A percentile compares a stretch with the other conserved stretches of the same genome.
These are phyloP conservation scores for Rhododendron vialii DNA, from an alignment of 148 eudicot genomes.

Conservation along the genomic window DNA sequence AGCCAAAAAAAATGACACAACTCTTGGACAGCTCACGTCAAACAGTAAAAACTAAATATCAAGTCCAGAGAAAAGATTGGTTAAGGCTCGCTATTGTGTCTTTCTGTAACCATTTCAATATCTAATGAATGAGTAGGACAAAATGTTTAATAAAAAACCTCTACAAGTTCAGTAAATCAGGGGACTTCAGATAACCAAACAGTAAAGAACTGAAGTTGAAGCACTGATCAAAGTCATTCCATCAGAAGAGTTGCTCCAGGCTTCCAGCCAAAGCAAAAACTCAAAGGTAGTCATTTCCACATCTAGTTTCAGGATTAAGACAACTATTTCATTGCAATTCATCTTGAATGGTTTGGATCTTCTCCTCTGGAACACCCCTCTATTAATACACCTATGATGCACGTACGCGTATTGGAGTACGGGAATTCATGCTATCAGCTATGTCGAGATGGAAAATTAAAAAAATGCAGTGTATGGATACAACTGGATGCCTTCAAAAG, in stretches of 20 bases:
- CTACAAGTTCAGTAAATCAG: neutral
- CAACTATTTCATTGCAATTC: neutral
- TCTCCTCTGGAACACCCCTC: neutral
- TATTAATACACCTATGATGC: neutral
- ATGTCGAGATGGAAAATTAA: neutral
- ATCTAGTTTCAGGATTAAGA: neutral
- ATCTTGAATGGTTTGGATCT: neutral
- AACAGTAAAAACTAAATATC: neutral
- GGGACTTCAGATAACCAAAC: neutral
- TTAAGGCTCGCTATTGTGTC: neutral
- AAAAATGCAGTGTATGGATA: neutral
- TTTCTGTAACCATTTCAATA: constrained; percentile 3
- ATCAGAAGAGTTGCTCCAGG: neutral
- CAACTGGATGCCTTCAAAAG: neutral
- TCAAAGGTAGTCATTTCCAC: neutral
- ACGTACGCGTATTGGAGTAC: neutral
- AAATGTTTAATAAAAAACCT: neutral
- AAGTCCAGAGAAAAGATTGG: neutral
- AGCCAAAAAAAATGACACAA: neutral
- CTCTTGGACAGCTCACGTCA: neutral
- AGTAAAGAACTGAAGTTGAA: neutral
- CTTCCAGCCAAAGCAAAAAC: neutral
- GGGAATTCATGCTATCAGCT: neutral
- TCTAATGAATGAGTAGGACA: neutral
- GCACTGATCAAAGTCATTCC: neutral